These are phyloP conservation scores for Mrakia gelida DNA, from an alignment of 768 basidiomycete species.

Conservation along the genomic window DNA sequence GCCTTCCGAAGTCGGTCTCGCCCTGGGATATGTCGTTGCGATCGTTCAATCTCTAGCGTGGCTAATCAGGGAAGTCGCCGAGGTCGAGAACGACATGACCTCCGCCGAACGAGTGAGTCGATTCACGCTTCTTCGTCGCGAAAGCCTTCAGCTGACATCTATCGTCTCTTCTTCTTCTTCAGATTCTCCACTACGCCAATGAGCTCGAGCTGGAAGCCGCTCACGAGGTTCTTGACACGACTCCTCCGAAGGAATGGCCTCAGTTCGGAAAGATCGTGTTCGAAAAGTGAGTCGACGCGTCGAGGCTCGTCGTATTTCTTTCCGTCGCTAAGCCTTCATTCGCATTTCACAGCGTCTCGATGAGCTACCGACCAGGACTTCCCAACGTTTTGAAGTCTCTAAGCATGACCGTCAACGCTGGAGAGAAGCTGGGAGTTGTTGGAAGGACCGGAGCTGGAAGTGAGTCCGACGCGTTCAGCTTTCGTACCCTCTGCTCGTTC, in stretches of 20 bases:
- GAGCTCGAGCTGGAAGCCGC: conserved; percentile 63
- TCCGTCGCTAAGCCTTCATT: background rate
- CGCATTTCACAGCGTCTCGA: conserved; percentile 50
- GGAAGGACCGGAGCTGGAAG: conserved; percentile 50
- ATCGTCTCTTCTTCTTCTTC: conserved; percentile 34
- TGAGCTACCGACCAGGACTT: conserved; percentile 83
- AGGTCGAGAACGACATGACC: conserved; percentile 92
- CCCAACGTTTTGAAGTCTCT: conserved; percentile 81
- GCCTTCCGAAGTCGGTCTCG: conserved; percentile 13
- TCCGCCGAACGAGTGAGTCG: conserved; percentile 36
- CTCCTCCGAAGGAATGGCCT: conserved; percentile 69
- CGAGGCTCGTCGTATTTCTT: background rate
- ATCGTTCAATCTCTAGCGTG: conserved; percentile 20
- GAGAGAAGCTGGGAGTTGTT: conserved; percentile 90
- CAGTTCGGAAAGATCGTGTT: conserved; percentile 66
- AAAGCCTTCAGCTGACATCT: conserved; percentile 62
- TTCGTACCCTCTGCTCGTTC: background rate
- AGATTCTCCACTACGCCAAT: conserved; percentile 69
- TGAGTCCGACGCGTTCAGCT: background rate
- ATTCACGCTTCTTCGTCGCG: conserved; percentile 44
- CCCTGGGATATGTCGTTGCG: conserved; percentile 6
- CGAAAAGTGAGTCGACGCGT: conserved; percentile 47
- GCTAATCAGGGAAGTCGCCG: conserved; percentile 45
- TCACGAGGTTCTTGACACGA: conserved; percentile 48
- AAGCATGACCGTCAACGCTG: conserved; percentile 61